phyloP scores from a whole-genome alignment of 1,139 yeast species.

The Saccharomyces pastorianus region DNA sequence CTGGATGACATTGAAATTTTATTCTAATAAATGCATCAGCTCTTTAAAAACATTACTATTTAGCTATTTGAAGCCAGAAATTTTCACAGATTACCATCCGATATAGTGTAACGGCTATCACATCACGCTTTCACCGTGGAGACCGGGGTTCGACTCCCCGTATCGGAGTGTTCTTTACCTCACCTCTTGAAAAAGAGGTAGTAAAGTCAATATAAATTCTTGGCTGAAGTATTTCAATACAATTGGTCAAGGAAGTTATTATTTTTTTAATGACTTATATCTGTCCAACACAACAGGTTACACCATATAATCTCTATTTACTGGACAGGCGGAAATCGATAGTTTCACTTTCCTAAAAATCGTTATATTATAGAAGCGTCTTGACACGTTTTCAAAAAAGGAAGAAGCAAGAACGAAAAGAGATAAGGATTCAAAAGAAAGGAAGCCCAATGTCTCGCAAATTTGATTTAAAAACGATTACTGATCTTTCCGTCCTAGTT shows the following conservation, averaged over 20 bases:
- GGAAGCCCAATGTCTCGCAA: constrained; percentile 30
- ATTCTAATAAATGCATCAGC: no score
- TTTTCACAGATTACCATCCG: constrained; percentile 12
- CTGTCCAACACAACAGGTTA: neutral
- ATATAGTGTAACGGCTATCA: constrained; percentile 32
- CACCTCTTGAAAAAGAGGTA: no score
- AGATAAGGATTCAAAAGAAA: constrained; percentile 1
- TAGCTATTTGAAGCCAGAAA: neutral
- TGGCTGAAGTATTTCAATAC: neutral
- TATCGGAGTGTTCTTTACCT: constrained; percentile 22
- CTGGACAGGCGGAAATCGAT: neutral
- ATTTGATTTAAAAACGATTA: constrained; percentile 46
- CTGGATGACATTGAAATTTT: no score
- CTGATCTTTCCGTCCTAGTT: constrained; percentile 64
- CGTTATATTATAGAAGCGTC: neutral
- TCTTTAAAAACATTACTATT: no score
- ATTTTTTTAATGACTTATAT: neutral
- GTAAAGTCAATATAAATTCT: neutral
- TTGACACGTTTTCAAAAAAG: neutral
- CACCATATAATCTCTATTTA: neutral
- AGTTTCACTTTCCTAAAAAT: neutral
- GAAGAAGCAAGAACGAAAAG: neutral
- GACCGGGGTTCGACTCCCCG: constrained; percentile 14
- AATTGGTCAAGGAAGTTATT: neutral
- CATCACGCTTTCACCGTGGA: constrained; percentile 32